Evolutionary conservation across 2,329 filamentous ascomycete genomes (phyloP).

Genomic region (Cryphonectria japonica): DNA sequence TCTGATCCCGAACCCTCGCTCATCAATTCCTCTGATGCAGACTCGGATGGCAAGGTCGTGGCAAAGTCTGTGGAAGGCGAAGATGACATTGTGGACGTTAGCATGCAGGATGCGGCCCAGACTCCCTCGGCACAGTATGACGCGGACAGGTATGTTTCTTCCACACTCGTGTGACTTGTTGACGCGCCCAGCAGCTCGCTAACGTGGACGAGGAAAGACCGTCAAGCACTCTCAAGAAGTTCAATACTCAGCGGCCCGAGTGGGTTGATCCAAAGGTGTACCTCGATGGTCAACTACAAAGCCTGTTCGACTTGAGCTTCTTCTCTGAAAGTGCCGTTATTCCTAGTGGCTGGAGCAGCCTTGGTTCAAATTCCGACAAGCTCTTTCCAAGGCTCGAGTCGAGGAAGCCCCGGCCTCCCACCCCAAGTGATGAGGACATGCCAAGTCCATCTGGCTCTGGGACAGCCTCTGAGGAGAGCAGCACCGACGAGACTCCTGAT

Average conservation of each 20-base stretch:
- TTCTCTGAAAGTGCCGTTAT: slow-evolving; percentile 63
- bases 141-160: slow-evolving; percentile 37
- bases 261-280: slow-evolving; percentile 59
- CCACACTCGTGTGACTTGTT: neutral
- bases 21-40: slow-evolving; percentile 64
- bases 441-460: slow-evolving; percentile 53
- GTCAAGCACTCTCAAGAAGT: slow-evolving; percentile 46
- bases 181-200: slow-evolving; percentile 11
- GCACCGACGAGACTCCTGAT: slow-evolving; percentile 54
- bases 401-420: slow-evolving; percentile 47
- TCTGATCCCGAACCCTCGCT: slow-evolving; percentile 71
- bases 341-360: slow-evolving; percentile 69
- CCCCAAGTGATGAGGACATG: slow-evolving; percentile 50
- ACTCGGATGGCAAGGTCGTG: slow-evolving; percentile 68
- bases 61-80: slow-evolving; percentile 84
- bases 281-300: slow-evolving; percentile 66
- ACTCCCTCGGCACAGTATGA: slow-evolving; percentile 27
- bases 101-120: slow-evolving; percentile 69
- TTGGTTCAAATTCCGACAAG: slow-evolving; percentile 57
- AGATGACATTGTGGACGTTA: slow-evolving; percentile 88
- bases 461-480: slow-evolving; percentile 56
- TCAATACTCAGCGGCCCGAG: slow-evolving; percentile 54
- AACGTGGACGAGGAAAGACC: slow-evolving; percentile 27
- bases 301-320: slow-evolving; percentile 78
- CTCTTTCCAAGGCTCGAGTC: slow-evolving; percentile 58